Percentiles rank a stretch among this genome's conserved stretches.
These are phyloP conservation scores for Przewalskia tangutica DNA, from an alignment of 257 asterid species.

Conservation along the genomic window DNA sequence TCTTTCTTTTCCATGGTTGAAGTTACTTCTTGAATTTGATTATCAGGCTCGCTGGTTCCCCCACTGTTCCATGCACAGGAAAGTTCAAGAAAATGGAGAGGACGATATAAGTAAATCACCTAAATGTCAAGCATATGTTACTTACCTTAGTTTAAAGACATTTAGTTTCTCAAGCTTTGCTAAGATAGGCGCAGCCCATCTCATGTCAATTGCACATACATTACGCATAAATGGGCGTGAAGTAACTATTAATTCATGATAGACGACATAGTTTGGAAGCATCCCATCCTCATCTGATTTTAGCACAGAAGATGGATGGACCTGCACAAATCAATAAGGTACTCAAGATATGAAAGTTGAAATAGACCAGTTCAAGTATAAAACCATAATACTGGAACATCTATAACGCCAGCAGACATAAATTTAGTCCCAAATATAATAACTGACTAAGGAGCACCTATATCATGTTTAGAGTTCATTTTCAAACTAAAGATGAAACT, in stretches of 20 bases:
- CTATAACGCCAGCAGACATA: neutral
- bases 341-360: neutral
- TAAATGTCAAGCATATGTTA: neutral
- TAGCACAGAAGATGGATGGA: constrained; percentile 77
- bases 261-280: constrained; percentile 72
- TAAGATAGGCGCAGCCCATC: constrained; percentile 68
- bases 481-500: neutral
- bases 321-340: constrained; percentile 29
- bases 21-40: constrained; percentile 21
- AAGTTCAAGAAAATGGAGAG: constrained; percentile 1
- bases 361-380: neutral
- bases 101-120: neutral
- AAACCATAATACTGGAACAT: neutral
- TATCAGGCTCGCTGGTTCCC: constrained; percentile 25
- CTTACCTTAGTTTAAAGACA: constrained; percentile 63
- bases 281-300: constrained; percentile 77
- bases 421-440: neutral
- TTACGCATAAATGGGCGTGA: constrained; percentile 82
- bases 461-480: neutral
- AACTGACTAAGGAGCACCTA: neutral
- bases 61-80: constrained; percentile 36
- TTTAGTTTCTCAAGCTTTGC: constrained; percentile 58
- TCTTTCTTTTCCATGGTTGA: constrained; percentile 17
- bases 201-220: constrained; percentile 76
- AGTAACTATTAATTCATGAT: constrained; percentile 77